phyloP scores from a whole-genome alignment of 129 eudicot genomes.

The Gnaphalium uliginosum region DNA sequence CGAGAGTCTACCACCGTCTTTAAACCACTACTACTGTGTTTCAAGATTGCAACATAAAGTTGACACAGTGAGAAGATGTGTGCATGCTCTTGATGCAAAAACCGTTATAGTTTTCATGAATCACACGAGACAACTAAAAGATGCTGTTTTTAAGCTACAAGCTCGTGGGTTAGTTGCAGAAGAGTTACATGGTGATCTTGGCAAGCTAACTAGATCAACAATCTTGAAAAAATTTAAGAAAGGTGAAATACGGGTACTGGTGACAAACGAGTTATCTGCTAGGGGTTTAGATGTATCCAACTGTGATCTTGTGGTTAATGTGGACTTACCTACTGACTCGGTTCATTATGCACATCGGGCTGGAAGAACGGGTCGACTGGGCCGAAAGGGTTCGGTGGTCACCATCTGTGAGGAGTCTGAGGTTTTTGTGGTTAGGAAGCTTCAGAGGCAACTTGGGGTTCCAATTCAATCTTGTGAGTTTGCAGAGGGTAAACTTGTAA shows the following conservation, averaged over 20 bases:
- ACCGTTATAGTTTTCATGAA: slow-evolving; percentile 87
- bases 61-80: slow-evolving; percentile 84
- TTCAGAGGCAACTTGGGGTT: slow-evolving; percentile 81
- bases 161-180: slow-evolving; percentile 88
- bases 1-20: slow-evolving; percentile 75
- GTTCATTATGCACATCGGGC: slow-evolving; percentile 94
- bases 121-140: slow-evolving; percentile 77
- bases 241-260: slow-evolving; percentile 73
- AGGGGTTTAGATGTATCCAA: slow-evolving; percentile 90
- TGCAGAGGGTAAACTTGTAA: slow-evolving; percentile 69
- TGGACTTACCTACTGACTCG: slow-evolving; percentile 87
- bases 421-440: slow-evolving; percentile 70
- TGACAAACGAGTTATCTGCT: slow-evolving; percentile 90
- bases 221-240: slow-evolving; percentile 75
- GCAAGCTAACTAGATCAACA: slow-evolving; percentile 87
- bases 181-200: slow-evolving; percentile 86
- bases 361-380: slow-evolving; percentile 90
- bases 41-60: slow-evolving; percentile 85
- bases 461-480: slow-evolving; percentile 73
- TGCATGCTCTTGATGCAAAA: slow-evolving; percentile 90
- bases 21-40: slow-evolving; percentile 73
- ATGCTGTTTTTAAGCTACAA: slow-evolving; percentile 78
- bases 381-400: slow-evolving; percentile 82
- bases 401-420: slow-evolving; percentile 80
- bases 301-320: slow-evolving; percentile 92